Evolutionary conservation across 129 eudicot species (phyloP).

Genomic region (Rutidosis leptorrhynchoides): DNA sequence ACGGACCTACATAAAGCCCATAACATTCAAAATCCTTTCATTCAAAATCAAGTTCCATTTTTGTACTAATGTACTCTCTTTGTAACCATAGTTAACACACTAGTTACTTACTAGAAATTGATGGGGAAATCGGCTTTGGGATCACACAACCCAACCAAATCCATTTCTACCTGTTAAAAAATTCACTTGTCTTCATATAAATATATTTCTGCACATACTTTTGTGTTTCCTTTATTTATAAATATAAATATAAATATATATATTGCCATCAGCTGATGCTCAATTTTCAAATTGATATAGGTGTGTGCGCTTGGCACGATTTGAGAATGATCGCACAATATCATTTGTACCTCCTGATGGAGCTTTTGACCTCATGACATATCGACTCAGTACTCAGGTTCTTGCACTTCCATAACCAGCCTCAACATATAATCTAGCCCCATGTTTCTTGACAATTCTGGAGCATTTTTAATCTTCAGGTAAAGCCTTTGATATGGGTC

Average conservation of each 20-base stretch:
- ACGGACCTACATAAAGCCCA: neutral
- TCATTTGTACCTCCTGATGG: constrained; percentile 97
- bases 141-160: neutral
- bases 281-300: constrained; percentile 34
- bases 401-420: too few species aligned
- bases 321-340: constrained; percentile 87
- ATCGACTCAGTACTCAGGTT: constrained; percentile 90
- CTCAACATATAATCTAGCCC: too few species aligned
- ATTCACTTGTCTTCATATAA: neutral
- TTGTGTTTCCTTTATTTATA: neutral
- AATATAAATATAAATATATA: neutral
- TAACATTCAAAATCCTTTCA: neutral
- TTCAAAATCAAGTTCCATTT: neutral
- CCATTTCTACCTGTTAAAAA: neutral
- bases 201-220: neutral
- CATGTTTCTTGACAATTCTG: too few species aligned
- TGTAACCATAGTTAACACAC: neutral
- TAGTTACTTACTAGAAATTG: neutral
- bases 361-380: constrained; percentile 91
- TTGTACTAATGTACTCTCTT: neutral
- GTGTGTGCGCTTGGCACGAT: constrained; percentile 89
- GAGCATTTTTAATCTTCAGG: constrained; percentile 40
- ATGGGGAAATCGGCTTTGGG: neutral
- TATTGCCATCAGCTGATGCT: constrained; percentile 8
- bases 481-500: constrained; percentile 57